Evolutionary conservation across 371 early-diverging fungal genomes (phyloP), one percentile per base, ranked within the genome.

Genomic region (Sporodiniella umbellata): DNA sequence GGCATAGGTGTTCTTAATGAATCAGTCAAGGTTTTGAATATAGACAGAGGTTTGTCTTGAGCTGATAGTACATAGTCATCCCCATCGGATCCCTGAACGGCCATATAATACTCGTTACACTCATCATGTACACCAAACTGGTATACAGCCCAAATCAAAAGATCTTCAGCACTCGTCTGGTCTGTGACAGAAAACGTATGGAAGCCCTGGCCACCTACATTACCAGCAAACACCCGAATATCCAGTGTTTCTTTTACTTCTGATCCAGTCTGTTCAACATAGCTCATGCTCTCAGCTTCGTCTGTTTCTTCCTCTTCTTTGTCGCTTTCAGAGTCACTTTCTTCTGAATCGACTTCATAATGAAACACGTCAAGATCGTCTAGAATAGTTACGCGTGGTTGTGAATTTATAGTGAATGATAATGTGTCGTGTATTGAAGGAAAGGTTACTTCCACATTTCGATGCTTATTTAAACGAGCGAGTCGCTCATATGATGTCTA

Each of bases 401-500:
- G 0, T 18, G 58, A 48, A 28, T 53, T 47, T 8, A 42, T 30
- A 24, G 46, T 38, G 4, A 42, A 24, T 15, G 45, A 22, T 8
- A 48, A 31, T 2, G 35, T 45, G 19, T 62, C 62, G 23, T 56
- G 53, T 4, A 56, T 48, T 2, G 62, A 49, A 31, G 77, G 82
- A 22, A 77, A 78, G 10, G 81, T 77, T 18, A 86, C 66, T 59
- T 82, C 79, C 15, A 92, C 77, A 57, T 96, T 96, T 43, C 87
- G 80, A 57, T 87, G 83, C 44, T 85, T 86, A 69, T 96, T 95
- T 43, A 96, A 73, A 39, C 96, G 81, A 8, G 96, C 96, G 31
- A 93, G 66, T 37, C 92, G 77, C 50, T 95, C 96, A 54, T 81
- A 86, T 7, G 94, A 92, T 14, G 95, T 94, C 87, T 88, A 63